Percentiles rank a stretch among this genome's conserved stretches.
Conservation (phyloP, 2,329 filamentous ascomycete genomes). For the Fusarium robinianum region DNA sequence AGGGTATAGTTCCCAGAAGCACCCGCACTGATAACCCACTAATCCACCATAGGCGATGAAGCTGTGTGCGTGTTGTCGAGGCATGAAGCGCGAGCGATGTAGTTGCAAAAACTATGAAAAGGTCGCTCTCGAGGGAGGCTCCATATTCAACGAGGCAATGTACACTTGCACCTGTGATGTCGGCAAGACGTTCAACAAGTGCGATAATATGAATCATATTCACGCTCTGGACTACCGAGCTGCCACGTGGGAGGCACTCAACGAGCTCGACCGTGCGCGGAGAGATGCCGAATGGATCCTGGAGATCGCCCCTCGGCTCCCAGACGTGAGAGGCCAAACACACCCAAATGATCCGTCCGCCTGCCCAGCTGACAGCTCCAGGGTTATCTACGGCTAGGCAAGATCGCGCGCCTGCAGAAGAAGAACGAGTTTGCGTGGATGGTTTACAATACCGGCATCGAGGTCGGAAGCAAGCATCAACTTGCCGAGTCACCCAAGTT, state of each 20-base stretch:
- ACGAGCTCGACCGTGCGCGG: slow-evolving; percentile 44
- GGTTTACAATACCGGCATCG: slow-evolving; percentile 46
- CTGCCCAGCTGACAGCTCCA: slow-evolving; percentile 27
- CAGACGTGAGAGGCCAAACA: slow-evolving; percentile 43
- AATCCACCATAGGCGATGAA: slow-evolving; percentile 42
- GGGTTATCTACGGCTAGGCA: slow-evolving; percentile 50
- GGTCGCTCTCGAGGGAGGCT: slow-evolving; percentile 39
- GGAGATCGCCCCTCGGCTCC: slow-evolving; percentile 46
- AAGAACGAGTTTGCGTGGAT: slow-evolving; percentile 47
- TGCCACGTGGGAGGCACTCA: slow-evolving; percentile 46
- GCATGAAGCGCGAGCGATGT: slow-evolving; percentile 44
- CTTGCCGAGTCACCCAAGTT: slow-evolving; percentile 39
- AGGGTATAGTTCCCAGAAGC: slow-evolving; percentile 30
- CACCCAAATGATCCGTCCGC: neutral
- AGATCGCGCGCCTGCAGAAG: slow-evolving; percentile 45
- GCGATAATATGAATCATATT: slow-evolving; percentile 44
- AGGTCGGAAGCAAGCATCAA: slow-evolving; percentile 38
- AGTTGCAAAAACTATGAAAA: slow-evolving; percentile 47
- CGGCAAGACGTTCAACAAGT: slow-evolving; percentile 46
- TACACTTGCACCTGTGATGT: slow-evolving; percentile 45
- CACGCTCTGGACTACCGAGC: slow-evolving; percentile 49
- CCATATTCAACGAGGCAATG: slow-evolving; percentile 50
- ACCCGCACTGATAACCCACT: neutral
- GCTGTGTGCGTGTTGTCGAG: slow-evolving; percentile 41
- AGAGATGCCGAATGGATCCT: slow-evolving; percentile 50